phyloP scores from a whole-genome alignment of 2,329 filamentous ascomycete species.

The Beauveria sp. region DNA sequence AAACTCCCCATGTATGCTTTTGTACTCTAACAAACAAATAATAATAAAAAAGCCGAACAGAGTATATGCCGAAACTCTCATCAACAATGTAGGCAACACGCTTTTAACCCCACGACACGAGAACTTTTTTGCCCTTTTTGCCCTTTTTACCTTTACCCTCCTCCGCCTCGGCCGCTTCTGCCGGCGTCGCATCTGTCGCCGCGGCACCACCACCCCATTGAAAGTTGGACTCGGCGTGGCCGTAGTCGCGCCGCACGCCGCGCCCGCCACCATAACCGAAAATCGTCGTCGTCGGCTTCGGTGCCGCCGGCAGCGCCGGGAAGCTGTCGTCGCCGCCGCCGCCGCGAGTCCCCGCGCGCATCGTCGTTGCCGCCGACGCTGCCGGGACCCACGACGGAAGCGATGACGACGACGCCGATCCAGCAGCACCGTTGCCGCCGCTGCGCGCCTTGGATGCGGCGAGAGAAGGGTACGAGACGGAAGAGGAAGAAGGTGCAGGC shows the following conservation, averaged over 20 bases:
- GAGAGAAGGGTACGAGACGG: slow-evolving; percentile 31
- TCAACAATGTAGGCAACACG: neutral
- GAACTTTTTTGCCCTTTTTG: slow-evolving; percentile 47
- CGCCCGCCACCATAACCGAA: slow-evolving; percentile 51
- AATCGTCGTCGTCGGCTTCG: slow-evolving; percentile 58
- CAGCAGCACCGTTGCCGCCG: no score
- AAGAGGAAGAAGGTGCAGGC: slow-evolving; percentile 21
- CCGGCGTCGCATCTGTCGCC: slow-evolving; percentile 21
- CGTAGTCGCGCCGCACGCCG: slow-evolving; percentile 47
- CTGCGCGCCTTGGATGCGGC: slow-evolving; percentile 16
- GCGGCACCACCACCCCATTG: slow-evolving; percentile 39
- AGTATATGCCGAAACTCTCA: neutral
- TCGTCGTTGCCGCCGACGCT: neutral
- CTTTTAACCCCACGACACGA: slow-evolving; percentile 51
- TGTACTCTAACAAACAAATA: neutral
- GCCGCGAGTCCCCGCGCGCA: slow-evolving; percentile 17
- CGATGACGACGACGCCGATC: neutral
- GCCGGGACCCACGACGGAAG: slow-evolving; percentile 19
- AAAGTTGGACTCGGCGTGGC: slow-evolving; percentile 42
- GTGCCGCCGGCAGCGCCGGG: slow-evolving; percentile 71
- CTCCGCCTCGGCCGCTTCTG: slow-evolving; percentile 21
- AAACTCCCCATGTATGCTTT: slow-evolving; percentile 2
- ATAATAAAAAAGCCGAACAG: neutral
- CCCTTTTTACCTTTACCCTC: slow-evolving; percentile 45
- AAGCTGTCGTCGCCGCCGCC: slow-evolving; percentile 55